Conservation (phyloP, 257 asterid genomes). For the Solanum bulbocastanum region DNA sequence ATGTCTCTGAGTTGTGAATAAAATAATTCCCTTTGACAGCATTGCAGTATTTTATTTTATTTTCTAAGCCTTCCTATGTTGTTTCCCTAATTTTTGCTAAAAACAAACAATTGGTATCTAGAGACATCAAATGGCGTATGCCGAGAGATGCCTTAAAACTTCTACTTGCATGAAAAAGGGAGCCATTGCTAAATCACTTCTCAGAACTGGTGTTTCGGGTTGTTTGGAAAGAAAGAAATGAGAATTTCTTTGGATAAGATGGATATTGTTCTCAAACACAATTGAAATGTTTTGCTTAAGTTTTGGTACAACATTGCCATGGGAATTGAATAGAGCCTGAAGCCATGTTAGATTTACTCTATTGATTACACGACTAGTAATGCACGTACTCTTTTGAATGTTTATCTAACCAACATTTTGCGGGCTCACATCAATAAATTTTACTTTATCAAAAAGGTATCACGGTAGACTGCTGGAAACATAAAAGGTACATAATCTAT, state of each 20-base stretch:
- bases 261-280: background rate
- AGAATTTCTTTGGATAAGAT: background rate
- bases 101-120: background rate
- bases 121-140: background rate
- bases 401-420: background rate
- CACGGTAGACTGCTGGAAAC: background rate
- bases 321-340: background rate
- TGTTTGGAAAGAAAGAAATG: background rate
- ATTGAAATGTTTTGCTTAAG: background rate
- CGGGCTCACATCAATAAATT: background rate
- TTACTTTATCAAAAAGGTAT: background rate
- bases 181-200: background rate
- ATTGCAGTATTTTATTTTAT: background rate
- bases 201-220: background rate
- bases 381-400: background rate
- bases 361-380: background rate
- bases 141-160: background rate
- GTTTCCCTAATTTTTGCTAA: background rate
- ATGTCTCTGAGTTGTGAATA: background rate
- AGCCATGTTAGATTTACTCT: background rate
- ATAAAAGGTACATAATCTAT: background rate
- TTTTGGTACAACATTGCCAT: background rate
- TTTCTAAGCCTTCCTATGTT: background rate
- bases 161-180: background rate
- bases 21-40: background rate